Conservation (phyloP, 305 asterid genomes). For the Solanum hybrid region DNA sequence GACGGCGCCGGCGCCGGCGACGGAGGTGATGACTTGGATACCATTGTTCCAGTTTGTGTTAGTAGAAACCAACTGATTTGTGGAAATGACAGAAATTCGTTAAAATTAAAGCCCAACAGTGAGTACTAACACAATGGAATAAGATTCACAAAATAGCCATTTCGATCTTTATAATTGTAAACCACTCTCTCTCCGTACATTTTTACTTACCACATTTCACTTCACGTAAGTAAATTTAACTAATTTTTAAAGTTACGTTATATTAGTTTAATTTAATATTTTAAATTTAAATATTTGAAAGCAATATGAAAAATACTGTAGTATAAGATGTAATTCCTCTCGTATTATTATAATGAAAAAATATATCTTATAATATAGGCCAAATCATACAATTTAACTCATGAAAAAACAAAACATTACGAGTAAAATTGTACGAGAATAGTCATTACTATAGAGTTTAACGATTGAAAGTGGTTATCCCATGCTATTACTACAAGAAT, state of each 20-base stretch:
- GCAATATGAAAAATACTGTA: too few relatives aligned
- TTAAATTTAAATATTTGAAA: too few relatives aligned
- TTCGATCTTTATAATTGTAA: background rate
- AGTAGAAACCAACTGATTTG: background rate
- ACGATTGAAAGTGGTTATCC: background rate
- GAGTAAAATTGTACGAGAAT: background rate
- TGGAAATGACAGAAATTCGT: background rate
- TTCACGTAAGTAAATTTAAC: background rate
- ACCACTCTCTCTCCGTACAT: too few relatives aligned
- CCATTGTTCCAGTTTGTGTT: constrained; percentile 9
- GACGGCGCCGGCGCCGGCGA: constrained; percentile 18
- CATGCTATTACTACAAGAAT: background rate
- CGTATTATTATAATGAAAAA: too few relatives aligned
- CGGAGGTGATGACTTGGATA: constrained; percentile 13
- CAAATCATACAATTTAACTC: too few relatives aligned
- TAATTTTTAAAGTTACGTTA: too few relatives aligned
- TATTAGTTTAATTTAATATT: too few relatives aligned
- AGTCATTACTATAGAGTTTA: background rate
- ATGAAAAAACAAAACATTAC: too few relatives aligned
- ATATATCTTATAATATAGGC: too few relatives aligned
- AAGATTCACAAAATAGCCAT: background rate
- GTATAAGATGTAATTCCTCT: too few relatives aligned
- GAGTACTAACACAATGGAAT: background rate
- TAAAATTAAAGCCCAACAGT: background rate
- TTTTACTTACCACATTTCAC: background rate